These are phyloP conservation scores for Neurospora sp. DNA, from an alignment of 495 filamentous ascomycete species.

Conservation along the genomic window DNA sequence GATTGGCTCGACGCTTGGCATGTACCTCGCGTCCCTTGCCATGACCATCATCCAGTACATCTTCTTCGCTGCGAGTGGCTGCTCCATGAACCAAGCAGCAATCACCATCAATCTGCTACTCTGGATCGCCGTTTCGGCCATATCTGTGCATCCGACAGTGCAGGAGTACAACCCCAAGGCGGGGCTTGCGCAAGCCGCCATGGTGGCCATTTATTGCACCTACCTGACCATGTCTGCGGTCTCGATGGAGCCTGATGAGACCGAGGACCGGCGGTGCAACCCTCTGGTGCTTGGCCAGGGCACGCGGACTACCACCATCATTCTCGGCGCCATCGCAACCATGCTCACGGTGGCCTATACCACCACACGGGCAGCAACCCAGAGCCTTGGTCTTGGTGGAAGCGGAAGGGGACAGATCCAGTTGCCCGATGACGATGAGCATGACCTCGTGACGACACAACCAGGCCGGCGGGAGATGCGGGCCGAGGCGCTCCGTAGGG, in stretches of 20 bases:
- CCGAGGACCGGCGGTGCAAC: constrained; percentile 77
- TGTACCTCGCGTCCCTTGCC: constrained; percentile 81
- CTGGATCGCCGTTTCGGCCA: constrained; percentile 65
- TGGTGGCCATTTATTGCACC: constrained; percentile 96
- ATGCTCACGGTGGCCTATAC: constrained; percentile 98
- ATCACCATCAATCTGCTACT: constrained; percentile 76
- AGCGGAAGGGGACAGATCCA: constrained; percentile 45
- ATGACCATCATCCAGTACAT: constrained; percentile 97
- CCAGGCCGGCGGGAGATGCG: constrained; percentile 86
- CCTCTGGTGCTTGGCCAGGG: constrained; percentile 79
- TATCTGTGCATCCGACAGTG: constrained; percentile 83
- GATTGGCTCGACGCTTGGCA: constrained; percentile 83
- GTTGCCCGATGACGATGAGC: constrained; percentile 54
- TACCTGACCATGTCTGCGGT: constrained; percentile 98
- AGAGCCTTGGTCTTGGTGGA: constrained; percentile 72
- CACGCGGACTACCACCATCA: constrained; percentile 78
- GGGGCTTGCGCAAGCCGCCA: constrained; percentile 89
- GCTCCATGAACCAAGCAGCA: constrained; percentile 84
- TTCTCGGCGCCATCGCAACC: constrained; percentile 88
- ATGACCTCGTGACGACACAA: constrained; percentile 84
- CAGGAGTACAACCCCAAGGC: constrained; percentile 91
- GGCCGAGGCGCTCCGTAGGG: constrained; percentile 77
- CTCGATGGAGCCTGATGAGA: constrained; percentile 86
- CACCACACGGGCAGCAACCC: constrained; percentile 90
- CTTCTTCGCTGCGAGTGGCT: constrained; percentile 78